These are phyloP conservation scores for Botrytis elliptica DNA, from an alignment of 2,329 filamentous ascomycete genomes.

Conservation along the genomic window DNA sequence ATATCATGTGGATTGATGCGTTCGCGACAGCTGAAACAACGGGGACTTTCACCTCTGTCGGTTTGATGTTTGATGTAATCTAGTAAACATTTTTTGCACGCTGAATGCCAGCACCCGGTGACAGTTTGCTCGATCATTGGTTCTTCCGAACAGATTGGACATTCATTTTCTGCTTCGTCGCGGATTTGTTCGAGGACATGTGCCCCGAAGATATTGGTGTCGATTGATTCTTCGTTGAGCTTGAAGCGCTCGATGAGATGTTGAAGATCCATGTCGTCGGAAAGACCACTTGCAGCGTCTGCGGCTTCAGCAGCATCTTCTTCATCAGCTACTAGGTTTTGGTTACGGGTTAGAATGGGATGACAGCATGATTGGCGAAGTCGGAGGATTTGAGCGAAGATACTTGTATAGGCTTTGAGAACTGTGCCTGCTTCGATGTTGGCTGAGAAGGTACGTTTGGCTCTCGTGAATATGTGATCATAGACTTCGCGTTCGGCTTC, in stretches of 20 bases:
- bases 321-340: slow-evolving; percentile 81
- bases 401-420: slow-evolving; percentile 93
- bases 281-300: slow-evolving; percentile 76
- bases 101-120: slow-evolving; percentile 96
- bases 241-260: slow-evolving; percentile 84
- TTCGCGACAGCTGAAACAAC: slow-evolving; percentile 89
- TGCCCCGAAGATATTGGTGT: slow-evolving; percentile 73
- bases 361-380: slow-evolving; percentile 94
- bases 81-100: slow-evolving; percentile 89
- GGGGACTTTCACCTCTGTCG: slow-evolving; percentile 70
- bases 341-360: slow-evolving; percentile 83
- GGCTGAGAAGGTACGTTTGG: slow-evolving; percentile 78
- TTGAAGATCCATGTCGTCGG: slow-evolving; percentile 94
- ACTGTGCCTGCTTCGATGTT: slow-evolving; percentile 91
- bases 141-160: slow-evolving; percentile 91
- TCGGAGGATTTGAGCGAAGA: slow-evolving; percentile 93
- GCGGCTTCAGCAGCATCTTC: slow-evolving; percentile 75
- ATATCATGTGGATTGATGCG: slow-evolving; percentile 78
- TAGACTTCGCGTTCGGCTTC: slow-evolving; percentile 86
- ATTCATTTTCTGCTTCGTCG: slow-evolving; percentile 83
- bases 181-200: slow-evolving; percentile 90
- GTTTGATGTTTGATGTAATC: slow-evolving; percentile 86
- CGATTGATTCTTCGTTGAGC: slow-evolving; percentile 58
- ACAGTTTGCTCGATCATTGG: slow-evolving; percentile 94
- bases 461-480: slow-evolving; percentile 80